Percentiles rank a stretch among this genome's conserved stretches.
These are phyloP conservation scores for Chlamydomonas reinhardtii DNA, from an alignment of 163 green algal species.

Conservation along the genomic window DNA sequence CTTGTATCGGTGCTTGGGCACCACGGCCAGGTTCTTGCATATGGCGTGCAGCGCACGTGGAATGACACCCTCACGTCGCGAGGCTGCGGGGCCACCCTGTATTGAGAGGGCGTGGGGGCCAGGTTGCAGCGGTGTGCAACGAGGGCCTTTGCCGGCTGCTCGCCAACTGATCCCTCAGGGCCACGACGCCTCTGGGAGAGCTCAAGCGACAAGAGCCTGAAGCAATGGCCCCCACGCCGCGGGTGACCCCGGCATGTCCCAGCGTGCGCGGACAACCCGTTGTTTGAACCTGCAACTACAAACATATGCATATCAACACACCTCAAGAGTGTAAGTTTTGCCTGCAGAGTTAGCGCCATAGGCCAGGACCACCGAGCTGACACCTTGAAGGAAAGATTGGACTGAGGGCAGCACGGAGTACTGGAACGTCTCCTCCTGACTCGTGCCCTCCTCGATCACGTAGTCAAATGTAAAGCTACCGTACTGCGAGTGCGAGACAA, in stretches of 20 bases:
- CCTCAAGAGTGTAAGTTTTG: constrained; percentile 65
- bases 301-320: neutral
- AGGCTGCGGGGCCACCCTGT: constrained; percentile 50
- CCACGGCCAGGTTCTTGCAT: constrained; percentile 42
- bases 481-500: constrained; percentile 8
- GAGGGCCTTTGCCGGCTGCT: neutral
- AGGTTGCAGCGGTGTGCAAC: neutral
- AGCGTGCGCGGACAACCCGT: no score
- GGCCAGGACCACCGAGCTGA: constrained; percentile 43
- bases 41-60: constrained; percentile 54
- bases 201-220: no score
- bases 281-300: neutral
- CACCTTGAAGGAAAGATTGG: constrained; percentile 55
- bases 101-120: neutral
- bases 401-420: constrained; percentile 32
- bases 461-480: constrained; percentile 42
- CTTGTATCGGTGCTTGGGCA: constrained; percentile 48
- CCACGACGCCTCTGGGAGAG: neutral
- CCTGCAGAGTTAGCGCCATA: constrained; percentile 58
- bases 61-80: constrained; percentile 52
- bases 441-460: constrained; percentile 33
- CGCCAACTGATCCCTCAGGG: neutral
- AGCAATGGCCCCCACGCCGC: no score
- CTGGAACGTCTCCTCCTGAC: constrained; percentile 30
- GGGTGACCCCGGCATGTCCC: no score